Conservation (phyloP, 768 basidiomycete genomes). For the Sporobolomyces phaffii region DNA sequence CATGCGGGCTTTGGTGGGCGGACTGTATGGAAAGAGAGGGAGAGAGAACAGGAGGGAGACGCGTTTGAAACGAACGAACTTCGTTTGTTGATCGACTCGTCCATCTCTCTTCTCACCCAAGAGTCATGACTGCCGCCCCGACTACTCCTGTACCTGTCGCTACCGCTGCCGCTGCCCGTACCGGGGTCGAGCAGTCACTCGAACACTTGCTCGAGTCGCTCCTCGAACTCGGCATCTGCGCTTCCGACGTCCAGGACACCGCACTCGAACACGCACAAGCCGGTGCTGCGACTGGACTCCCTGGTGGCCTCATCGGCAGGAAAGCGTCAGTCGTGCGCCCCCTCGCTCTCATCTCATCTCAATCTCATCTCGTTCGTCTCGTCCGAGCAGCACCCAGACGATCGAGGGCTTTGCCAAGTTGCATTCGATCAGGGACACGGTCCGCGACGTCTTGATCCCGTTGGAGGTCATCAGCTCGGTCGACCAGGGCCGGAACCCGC, state of each 20-base stretch:
- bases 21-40: too few relatives aligned
- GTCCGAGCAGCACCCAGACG: slow-evolving; percentile 10
- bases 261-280: slow-evolving; percentile 9
- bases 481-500: slow-evolving; percentile 43
- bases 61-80: too few relatives aligned
- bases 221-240: slow-evolving; percentile 40
- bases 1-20: too few relatives aligned
- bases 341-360: neutral
- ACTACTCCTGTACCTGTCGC: too few relatives aligned
- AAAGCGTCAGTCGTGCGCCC: slow-evolving; percentile 14
- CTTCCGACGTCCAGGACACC: slow-evolving; percentile 30
- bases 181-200: slow-evolving; percentile 27
- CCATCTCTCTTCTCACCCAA: too few relatives aligned
- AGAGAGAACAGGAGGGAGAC: too few relatives aligned
- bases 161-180: too few relatives aligned
- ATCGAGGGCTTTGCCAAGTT: slow-evolving; percentile 16
- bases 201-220: slow-evolving; percentile 32
- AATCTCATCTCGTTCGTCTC: neutral
- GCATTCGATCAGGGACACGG: slow-evolving; percentile 13
- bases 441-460: slow-evolving; percentile 25
- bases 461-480: slow-evolving; percentile 40
- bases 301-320: slow-evolving; percentile 33
- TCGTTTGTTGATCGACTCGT: too few relatives aligned
- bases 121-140: too few relatives aligned
- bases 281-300: slow-evolving; percentile 16